Conservation (phyloP, 139 green algal species). For the Chlorella sp. region DNA sequence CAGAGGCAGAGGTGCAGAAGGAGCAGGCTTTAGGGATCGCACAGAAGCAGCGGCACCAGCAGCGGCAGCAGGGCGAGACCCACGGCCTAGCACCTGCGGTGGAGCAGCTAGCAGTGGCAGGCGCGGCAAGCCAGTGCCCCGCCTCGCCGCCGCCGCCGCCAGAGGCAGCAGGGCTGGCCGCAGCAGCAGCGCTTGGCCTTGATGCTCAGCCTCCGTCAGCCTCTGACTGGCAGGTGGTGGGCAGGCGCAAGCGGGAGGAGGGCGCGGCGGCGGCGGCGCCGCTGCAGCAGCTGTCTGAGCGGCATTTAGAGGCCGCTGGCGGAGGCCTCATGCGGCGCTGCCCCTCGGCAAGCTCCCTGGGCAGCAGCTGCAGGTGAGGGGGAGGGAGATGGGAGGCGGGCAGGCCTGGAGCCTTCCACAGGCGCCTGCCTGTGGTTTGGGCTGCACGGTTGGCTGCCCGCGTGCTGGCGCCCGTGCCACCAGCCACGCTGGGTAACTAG, state of each 20-base stretch:
- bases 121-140: too few relatives aligned
- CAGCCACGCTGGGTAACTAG: neutral
- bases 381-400: neutral
- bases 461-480: too few relatives aligned
- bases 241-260: neutral
- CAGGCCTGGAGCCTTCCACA: neutral
- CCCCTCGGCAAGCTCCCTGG: slow-evolving; percentile 22
- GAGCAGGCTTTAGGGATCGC: neutral
- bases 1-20: neutral
- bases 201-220: neutral
- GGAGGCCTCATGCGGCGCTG: neutral
- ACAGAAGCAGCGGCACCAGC: neutral
- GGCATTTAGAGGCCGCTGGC: too few relatives aligned
- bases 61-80: neutral
- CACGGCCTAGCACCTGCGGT: too few relatives aligned
- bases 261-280: neutral
- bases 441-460: neutral
- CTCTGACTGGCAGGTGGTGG: slow-evolving; percentile 8
- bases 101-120: too few relatives aligned
- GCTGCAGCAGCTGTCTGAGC: neutral
- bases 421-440: neutral
- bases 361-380: slow-evolving; percentile 26
- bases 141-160: neutral
- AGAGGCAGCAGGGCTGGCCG: neutral
- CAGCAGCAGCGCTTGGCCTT: neutral